Evolutionary conservation across 2,329 filamentous ascomycete species (phyloP).

Genomic region (Diaporthe citriasiana): DNA sequence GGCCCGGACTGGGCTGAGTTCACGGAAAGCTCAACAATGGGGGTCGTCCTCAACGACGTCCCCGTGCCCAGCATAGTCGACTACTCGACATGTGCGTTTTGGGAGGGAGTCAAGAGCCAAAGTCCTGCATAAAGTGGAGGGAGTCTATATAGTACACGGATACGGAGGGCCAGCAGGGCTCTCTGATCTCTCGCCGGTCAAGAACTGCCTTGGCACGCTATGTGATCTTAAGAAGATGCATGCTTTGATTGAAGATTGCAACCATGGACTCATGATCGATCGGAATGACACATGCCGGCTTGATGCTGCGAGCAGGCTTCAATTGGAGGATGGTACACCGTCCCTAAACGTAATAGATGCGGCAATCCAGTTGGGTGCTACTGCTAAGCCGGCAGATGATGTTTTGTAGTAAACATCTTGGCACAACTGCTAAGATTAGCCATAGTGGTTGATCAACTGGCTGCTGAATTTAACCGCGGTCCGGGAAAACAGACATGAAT

Average conservation of each 20-base stretch:
- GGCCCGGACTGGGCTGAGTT: background rate
- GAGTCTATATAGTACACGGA: background rate
- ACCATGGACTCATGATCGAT: too few species aligned
- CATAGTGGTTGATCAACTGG: slow-evolving; percentile 7
- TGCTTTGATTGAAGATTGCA: too few species aligned
- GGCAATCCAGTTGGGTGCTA: slow-evolving; percentile 12
- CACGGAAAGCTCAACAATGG: background rate
- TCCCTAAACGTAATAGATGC: background rate
- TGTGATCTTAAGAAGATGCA: too few species aligned
- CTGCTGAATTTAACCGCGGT: slow-evolving; percentile 15
- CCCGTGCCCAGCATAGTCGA: background rate
- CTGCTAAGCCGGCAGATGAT: slow-evolving; percentile 6
- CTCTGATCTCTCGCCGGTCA: too few species aligned
- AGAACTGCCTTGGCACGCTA: too few species aligned
- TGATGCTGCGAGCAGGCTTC: too few species aligned
- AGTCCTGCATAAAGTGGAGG: background rate
- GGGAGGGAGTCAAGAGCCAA: background rate
- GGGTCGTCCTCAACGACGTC: background rate
- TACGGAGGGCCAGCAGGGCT: too few species aligned
- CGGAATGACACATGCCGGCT: too few species aligned
- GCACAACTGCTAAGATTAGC: slow-evolving; percentile 2
- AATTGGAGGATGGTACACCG: slow-evolving; percentile 18
- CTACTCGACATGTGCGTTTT: background rate
- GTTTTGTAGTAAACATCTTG: background rate
- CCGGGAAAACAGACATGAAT: background rate